Base-by-base conservation (phyloP, 1,284 basidiomycete species). In the Bondarzewia mesenterica region DNA sequence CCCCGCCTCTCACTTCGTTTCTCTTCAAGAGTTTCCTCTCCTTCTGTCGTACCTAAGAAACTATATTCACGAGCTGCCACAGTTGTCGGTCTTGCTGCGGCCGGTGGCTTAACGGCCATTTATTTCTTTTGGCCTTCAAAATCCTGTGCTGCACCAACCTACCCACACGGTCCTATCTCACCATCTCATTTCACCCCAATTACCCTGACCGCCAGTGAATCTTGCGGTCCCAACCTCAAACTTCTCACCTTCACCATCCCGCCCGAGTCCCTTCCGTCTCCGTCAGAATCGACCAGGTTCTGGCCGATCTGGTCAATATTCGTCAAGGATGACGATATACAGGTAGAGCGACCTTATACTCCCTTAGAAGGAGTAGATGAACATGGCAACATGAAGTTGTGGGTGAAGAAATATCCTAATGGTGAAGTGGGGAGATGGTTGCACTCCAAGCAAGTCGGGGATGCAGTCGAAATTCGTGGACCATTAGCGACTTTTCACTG, bases 311-410 rank as follows among this genome's bases (percentile, higher is more conserved):
- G 82, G 77, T 85, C 85, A 25, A 66, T 93, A 16, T 91, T 75
- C 60, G 72, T 92, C 60, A 91, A 91, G 57, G 87, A 93, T 58
- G 84, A 85, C 53, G 89, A 89, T 55, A 86, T 93, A 18, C 89
- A 92, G 63, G 86, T 92, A n/a, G 89, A 93, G 60, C 67, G 89
- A 44, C 80, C 88, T 3, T 93, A 90, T 60, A 93, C 90, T 4
- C 87, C 89, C 1, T 64, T 90, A 37, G 72, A 80, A 54, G 82
- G 86, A 12, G 68, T 89, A 20, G 80, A 85, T 49, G 62, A 71
- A 51, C 61, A 80, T 29, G 80, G 85, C 1, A 66, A 70, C 44
- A 80, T 89, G 72, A 66, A 67, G 40, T 75, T 89, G 43, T 90
- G 87, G 85, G 73, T 92, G 29, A 89, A 89, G 66, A 78, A 71